phyloP scores from a whole-genome alignment of 2,329 filamentous ascomycete genomes.

The Botrytis hyacinthi region DNA sequence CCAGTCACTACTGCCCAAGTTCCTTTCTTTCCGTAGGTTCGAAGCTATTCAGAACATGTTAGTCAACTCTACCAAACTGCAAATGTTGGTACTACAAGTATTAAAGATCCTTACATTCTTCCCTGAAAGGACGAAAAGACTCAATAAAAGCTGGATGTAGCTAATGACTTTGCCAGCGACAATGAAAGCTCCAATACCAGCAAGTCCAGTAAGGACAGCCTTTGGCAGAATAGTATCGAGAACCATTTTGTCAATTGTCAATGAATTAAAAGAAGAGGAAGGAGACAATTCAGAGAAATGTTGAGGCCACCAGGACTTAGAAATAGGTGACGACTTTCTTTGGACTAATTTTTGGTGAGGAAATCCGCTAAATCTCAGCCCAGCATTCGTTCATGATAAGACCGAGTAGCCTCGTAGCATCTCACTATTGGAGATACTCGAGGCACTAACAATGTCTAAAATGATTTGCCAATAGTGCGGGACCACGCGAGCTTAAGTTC shows the following conservation, averaged over 20 bases:
- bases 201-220: conserved; percentile 36
- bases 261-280: background rate
- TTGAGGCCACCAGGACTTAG: conserved; percentile 5
- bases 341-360: background rate
- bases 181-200: conserved; percentile 57
- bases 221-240: conserved; percentile 28
- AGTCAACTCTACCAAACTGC: background rate
- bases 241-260: conserved; percentile 23
- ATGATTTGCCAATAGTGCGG: background rate
- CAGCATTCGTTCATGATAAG: background rate
- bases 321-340: background rate
- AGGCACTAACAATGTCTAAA: background rate
- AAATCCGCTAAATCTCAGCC: background rate
- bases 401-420: conserved; percentile 1
- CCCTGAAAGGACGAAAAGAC: conserved; percentile 65
- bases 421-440: background rate
- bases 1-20: conserved; percentile 95
- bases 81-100: background rate
- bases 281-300: background rate
- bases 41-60: conserved; percentile 56
- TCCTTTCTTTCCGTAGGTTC: conserved; percentile 85
- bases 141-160: conserved; percentile 61
- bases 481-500: background rate
- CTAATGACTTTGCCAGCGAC: conserved; percentile 56
- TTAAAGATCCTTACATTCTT: conserved; percentile 48